Base-by-base conservation (phyloP, 129 eudicot genomes). In the Centaurea solstitialis region DNA sequence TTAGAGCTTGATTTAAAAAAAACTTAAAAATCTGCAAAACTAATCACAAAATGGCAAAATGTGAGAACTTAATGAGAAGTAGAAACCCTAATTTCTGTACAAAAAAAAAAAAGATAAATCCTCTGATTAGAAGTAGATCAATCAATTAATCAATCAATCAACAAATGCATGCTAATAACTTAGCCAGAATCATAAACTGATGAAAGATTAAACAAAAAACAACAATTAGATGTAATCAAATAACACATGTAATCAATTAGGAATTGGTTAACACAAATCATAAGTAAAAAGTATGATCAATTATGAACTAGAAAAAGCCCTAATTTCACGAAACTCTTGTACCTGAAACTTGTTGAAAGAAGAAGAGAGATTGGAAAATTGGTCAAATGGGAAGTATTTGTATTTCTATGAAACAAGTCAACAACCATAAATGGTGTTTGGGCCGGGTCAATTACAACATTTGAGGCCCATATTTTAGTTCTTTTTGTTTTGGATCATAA, bases 221-320 rank as follows among this genome's bases (percentile, higher is more conserved):
- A 23, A 66, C 4, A 5, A 24, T 38, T 77, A 15, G 62, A 40
- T 39, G n/a, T 64, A 24, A 66, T 40, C n/a, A 43, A 22, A 38
- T 5, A 38, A 39, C 17, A 77, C 26, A 30, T 20, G 24, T 76
- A 65, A 65, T 76, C 39, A 67, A 67, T 28, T 64, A 39, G 0
- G 80, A 64, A 64, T 13, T 40, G 24, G 62, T 20, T 21, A 11
- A 57, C 65, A 5, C 22, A 57, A 57, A 57, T 57, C 22, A 57
- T 57, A 57, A n/a, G 65, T 57, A 22, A 57, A 57, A n/a, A 57
- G 0, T 38, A 62, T 17, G 62, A 76, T 66, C 73, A 65, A 65
- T 77, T 17, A 17, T 23, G 24, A 77, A 23, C 33, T 77, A 23
- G 30, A 77, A 77, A 77, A 77, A 66, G 73, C 81, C 81, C 81